phyloP scores from a whole-genome alignment of 2,329 filamentous ascomycete genomes.

The Ceratocystis smalleyi region DNA sequence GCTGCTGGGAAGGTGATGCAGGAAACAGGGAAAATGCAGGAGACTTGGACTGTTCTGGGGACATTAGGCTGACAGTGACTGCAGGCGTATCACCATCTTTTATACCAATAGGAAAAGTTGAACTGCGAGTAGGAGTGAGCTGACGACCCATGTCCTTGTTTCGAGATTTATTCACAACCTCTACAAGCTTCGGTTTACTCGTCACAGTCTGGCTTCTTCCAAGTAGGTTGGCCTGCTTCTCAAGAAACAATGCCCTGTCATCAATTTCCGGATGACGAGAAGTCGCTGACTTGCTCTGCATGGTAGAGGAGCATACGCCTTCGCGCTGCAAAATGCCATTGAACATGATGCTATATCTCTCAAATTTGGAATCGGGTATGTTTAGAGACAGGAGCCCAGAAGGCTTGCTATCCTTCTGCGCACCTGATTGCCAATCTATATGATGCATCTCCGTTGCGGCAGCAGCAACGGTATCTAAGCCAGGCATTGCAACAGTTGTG shows the following conservation, averaged over 20 bases:
- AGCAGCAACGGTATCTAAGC: neutral
- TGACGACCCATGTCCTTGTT: constrained; percentile 7
- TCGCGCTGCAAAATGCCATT: constrained; percentile 47
- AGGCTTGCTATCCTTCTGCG: constrained; percentile 20
- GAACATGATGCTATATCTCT: constrained; percentile 93
- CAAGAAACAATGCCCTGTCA: constrained; percentile 14
- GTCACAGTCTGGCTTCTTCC: constrained; percentile 44
- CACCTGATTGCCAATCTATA: neutral
- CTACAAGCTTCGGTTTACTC: constrained; percentile 29
- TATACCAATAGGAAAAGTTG: constrained; percentile 11
- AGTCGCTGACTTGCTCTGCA: neutral
- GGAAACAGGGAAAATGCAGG: constrained; percentile 33
- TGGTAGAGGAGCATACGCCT: constrained; percentile 10
- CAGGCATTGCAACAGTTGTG: constrained; percentile 7
- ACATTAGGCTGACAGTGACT: neutral
- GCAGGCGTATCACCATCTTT: neutral
- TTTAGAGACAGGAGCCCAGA: constrained; percentile 50
- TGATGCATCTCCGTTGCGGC: neutral
- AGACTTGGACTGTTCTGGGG: constrained; percentile 22
- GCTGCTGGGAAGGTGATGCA: constrained; percentile 23
- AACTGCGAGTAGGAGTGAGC: constrained; percentile 12
- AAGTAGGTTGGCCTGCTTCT: constrained; percentile 30
- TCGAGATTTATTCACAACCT: constrained; percentile 11
- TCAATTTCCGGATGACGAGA: neutral
- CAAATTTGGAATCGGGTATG: constrained; percentile 66